phyloP scores from a whole-genome alignment of 176 grass and related monocot genomes.

The Melocanna baccifera region DNA sequence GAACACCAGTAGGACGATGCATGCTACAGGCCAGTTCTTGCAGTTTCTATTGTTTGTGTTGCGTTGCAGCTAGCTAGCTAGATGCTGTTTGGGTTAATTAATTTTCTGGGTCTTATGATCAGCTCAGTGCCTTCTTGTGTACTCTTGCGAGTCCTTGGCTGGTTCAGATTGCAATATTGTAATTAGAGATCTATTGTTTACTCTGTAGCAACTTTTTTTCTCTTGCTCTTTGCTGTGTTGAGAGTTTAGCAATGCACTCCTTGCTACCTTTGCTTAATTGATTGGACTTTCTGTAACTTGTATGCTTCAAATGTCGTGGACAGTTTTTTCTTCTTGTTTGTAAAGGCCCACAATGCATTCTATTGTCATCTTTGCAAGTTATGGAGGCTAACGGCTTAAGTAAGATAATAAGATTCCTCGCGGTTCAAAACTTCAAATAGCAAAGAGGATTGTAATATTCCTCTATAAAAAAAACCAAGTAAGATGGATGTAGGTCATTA shows the following conservation, averaged over 20 bases:
- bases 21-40: not conserved
- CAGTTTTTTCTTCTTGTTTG: not conserved
- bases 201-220: not conserved
- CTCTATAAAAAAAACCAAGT: too few relatives aligned
- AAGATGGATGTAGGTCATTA: too few relatives aligned
- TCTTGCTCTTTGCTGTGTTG: not conserved
- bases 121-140: not conserved
- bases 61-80: not conserved
- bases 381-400: too few relatives aligned
- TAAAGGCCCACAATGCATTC: not conserved
- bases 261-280: not conserved
- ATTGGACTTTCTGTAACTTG: not conserved
- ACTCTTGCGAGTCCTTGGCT: not conserved
- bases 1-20: not conserved
- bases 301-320: slow-evolving; percentile 3
- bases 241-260: not conserved
- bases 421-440: too few relatives aligned
- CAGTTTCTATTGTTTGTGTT: not conserved
- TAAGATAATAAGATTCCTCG: too few relatives aligned
- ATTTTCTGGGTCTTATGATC: not conserved
- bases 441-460: too few relatives aligned
- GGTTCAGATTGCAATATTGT: not conserved
- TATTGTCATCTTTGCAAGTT: not conserved
- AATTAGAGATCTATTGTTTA: not conserved
- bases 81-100: slow-evolving; percentile 3